phyloP scores from a whole-genome alignment of 2,329 filamentous ascomycete species.

The Fonsecaea multimorphosa region DNA sequence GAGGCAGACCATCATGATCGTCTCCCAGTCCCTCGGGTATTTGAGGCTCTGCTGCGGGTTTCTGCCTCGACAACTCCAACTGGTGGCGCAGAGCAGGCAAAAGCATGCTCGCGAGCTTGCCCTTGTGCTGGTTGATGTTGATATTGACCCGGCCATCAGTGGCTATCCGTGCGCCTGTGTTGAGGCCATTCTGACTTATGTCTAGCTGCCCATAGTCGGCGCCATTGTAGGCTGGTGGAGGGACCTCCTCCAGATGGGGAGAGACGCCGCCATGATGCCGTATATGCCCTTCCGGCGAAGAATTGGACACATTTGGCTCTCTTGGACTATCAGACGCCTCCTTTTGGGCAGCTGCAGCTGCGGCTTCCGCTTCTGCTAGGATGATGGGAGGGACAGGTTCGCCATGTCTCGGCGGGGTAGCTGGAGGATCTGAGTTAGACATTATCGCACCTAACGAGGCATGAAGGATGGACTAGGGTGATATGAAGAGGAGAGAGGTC shows the following conservation, averaged over 20 bases:
- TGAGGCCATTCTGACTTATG: constrained; percentile 67
- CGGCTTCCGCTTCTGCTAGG: constrained; percentile 26
- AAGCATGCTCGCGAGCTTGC: constrained; percentile 70
- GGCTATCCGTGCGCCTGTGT: constrained; percentile 67
- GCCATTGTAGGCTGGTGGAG: constrained; percentile 39
- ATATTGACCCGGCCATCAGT: constrained; percentile 81
- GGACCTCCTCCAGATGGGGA: constrained; percentile 37
- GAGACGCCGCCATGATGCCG: constrained; percentile 33
- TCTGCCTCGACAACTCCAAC: constrained; percentile 55
- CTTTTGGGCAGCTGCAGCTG: constrained; percentile 30
- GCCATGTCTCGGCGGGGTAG: constrained; percentile 11
- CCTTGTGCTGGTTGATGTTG: constrained; percentile 74
- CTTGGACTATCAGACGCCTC: constrained; percentile 9
- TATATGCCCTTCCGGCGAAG: constrained; percentile 23
- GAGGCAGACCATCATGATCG: constrained; percentile 62
- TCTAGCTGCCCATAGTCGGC: constrained; percentile 65
- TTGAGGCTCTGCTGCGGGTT: constrained; percentile 62
- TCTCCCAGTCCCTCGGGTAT: constrained; percentile 76
- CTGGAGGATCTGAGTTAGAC: constrained; percentile 24
- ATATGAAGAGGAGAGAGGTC: not conserved
- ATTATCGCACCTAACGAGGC: constrained; percentile 16
- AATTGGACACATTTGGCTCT: constrained; percentile 8
- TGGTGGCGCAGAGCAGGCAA: constrained; percentile 67
- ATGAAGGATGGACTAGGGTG: constrained; percentile 12
- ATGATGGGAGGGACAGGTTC: constrained; percentile 21